Base-by-base conservation (phyloP, 352 stramenopile species). In the Phytophthora fragariaefolia region DNA sequence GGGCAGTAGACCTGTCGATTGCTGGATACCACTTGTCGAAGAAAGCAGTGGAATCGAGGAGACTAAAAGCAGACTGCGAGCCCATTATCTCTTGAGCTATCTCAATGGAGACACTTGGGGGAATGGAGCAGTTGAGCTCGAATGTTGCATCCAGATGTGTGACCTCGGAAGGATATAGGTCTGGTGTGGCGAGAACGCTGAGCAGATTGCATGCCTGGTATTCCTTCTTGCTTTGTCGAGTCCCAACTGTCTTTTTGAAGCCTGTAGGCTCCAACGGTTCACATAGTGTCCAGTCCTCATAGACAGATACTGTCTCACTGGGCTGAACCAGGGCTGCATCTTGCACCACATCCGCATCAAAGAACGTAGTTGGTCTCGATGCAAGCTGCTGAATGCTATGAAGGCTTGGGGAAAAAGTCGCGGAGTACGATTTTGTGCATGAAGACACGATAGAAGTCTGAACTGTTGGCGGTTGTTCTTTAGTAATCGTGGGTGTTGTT, bases 171-270 rank as follows among this genome's bases (percentile, higher is more conserved):
- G 62, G 57, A n/a, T 59, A 27, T 3, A 73, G 12, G 1, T 40
- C 23, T 2, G 48, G 34, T 1, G 55, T 63, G 3, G 70, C 66
- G 9, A 90, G 54, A 7, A 89, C 60, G 3, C 36, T 53, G 2
- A 91, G 42, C 28, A 91, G 73, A 38, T 89, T 91, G 49, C 83
- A 91, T 2, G 81, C 71, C 20, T 76, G 58, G 24, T 69, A 87
- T 30, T 73, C 42, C 23, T 80, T 83, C 1, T 43, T 47, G 18
- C 67, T 84, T 13, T 71, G 69, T 28, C 68, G 54, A 13, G 64
- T 79, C n/a, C 51, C 24, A 4, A 69, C 59, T 1, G 60, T 81
- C 32, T 80, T 45, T 17, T 51, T 83, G 23, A 77, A 76, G n/a
- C 46, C 51, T 24, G 59, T 66, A 0, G 61, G 12, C 4, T 45